phyloP scores from a whole-genome alignment of 164 flowering plant genomes.

The Taxillus chinensis region DNA sequence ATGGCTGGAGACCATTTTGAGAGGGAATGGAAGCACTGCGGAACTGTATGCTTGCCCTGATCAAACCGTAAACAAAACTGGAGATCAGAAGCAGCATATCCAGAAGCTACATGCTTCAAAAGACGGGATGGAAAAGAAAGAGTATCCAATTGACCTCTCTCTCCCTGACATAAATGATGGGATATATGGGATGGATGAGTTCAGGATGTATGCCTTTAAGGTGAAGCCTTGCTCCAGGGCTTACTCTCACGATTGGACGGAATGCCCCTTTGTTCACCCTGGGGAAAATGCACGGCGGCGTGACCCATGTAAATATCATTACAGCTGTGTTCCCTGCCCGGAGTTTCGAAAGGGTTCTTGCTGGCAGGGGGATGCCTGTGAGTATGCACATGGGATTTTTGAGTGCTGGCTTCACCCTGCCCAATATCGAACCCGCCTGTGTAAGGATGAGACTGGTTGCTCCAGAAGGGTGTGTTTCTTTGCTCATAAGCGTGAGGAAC shows the following conservation, averaged over 20 bases:
- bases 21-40: constrained; percentile 9
- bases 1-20: constrained; percentile 23
- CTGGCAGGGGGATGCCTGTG: constrained; percentile 43
- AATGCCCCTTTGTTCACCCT: constrained; percentile 53
- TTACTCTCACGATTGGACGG: constrained; percentile 60
- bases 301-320: constrained; percentile 43
- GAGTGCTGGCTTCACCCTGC: constrained; percentile 62
- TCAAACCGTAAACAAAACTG: constrained; percentile 11
- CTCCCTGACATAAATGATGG: constrained; percentile 48
- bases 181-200: constrained; percentile 42
- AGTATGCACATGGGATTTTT: constrained; percentile 54
- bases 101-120: constrained; percentile 11
- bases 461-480: constrained; percentile 43
- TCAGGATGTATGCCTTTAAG: constrained; percentile 50
- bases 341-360: constrained; percentile 48
- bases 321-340: constrained; percentile 57
- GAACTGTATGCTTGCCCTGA: constrained; percentile 13
- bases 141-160: constrained; percentile 41
- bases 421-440: constrained; percentile 45
- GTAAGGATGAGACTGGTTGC: constrained; percentile 51
- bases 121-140: constrained; percentile 38
- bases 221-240: constrained; percentile 56
- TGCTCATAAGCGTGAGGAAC: constrained; percentile 49
- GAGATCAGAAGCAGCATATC: constrained; percentile 13
- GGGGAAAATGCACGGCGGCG: constrained; percentile 51